A percentile compares a stretch with the other conserved stretches of the same genome.
Conservation (phyloP, 371 early-diverging fungal genomes). For the Parasitella parasitica region DNA sequence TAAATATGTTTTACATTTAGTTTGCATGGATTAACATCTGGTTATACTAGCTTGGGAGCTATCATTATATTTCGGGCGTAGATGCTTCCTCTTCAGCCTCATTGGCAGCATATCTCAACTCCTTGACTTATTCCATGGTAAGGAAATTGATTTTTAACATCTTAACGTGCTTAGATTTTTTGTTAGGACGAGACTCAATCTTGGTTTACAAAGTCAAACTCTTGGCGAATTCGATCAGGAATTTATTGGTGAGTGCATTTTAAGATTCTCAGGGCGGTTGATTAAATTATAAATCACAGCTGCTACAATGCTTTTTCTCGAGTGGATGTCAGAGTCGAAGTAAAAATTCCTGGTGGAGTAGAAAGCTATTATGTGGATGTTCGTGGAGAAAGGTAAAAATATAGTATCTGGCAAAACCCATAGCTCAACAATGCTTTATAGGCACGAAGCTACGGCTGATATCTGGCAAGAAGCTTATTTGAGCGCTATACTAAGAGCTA, state of each 20-base stretch:
- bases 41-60: conserved; percentile 50
- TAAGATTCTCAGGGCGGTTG: neutral
- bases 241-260: conserved; percentile 55
- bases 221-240: conserved; percentile 69
- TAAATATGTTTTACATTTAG: neutral
- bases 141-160: neutral
- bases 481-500: conserved; percentile 83
- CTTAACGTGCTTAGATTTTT: neutral
- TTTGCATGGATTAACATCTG: neutral
- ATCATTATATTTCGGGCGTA: conserved; percentile 89
- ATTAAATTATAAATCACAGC: conserved; percentile 34
- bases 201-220: conserved; percentile 66
- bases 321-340: conserved; percentile 95
- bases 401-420: neutral
- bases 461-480: conserved; percentile 91
- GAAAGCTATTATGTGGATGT: conserved; percentile 89
- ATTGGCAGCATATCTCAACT: conserved; percentile 92
- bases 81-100: conserved; percentile 95
- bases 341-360: conserved; percentile 96
- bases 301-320: conserved; percentile 95
- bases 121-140: conserved; percentile 91
- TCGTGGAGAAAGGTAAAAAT: conserved; percentile 64
- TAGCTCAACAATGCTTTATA: conserved; percentile 4
- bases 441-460: conserved; percentile 73
- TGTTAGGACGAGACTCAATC: conserved; percentile 63